Conservation (phyloP, 2,329 filamentous ascomycete species). For the Trichoderma oligosporum region DNA sequence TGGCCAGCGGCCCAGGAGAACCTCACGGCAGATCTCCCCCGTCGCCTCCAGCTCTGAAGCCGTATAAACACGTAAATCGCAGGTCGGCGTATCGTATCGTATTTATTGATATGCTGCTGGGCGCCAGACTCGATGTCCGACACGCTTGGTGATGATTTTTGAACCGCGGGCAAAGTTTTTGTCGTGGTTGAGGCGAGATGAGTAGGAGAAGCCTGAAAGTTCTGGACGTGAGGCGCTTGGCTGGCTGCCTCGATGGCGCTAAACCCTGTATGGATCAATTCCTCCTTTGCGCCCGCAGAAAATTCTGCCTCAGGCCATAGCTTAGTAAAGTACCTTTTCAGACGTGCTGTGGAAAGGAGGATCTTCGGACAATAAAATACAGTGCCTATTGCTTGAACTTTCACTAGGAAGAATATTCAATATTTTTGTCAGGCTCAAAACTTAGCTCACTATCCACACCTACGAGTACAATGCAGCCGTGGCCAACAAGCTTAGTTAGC, state of each 20-base stretch:
- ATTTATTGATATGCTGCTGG: conserved; percentile 27
- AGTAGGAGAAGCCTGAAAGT: conserved; percentile 40
- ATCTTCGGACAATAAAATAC: not conserved
- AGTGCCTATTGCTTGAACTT: not conserved
- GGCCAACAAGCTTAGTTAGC: not conserved
- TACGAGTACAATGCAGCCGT: not conserved
- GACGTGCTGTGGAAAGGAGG: not conserved
- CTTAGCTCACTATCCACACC: not conserved
- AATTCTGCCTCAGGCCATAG: conserved; percentile 30
- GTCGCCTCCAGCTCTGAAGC: conserved; percentile 44
- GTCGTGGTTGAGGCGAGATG: conserved; percentile 43
- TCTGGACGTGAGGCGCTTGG: conserved; percentile 42
- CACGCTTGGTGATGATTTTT: conserved; percentile 50
- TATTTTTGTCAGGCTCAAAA: conserved; percentile 8
- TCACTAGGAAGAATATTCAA: not conserved
- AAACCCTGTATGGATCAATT: conserved; percentile 29
- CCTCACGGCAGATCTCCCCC: conserved; percentile 42
- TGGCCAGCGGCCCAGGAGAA: conserved; percentile 48
- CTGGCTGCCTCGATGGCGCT: conserved; percentile 32
- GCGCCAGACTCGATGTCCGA: conserved; percentile 46
- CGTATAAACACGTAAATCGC: conserved; percentile 38
- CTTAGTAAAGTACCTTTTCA: not conserved
- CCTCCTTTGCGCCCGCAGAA: conserved; percentile 21
- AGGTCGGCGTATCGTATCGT: conserved; percentile 33
- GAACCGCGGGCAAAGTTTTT: conserved; percentile 39